Evolutionary conservation across 176 grass and related monocot genomes (phyloP), one percentile per base, ranked within the genome.

Genomic region (Aegilops tauschii): DNA sequence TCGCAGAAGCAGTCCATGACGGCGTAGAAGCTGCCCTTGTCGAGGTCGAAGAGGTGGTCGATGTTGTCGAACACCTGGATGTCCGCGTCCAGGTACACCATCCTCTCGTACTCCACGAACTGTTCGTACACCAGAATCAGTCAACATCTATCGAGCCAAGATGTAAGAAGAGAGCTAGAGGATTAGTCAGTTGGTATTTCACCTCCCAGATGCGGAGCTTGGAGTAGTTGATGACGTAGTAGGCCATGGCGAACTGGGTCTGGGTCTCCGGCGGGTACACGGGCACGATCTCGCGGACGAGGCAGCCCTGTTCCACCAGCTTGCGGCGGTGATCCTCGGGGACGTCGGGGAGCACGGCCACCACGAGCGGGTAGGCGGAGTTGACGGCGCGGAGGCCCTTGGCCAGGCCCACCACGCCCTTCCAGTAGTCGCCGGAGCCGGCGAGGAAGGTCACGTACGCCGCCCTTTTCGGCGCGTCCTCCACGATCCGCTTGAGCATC

Each of bases 191-290:
- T 35, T 6, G 35, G 35, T 36, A 6, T 6, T 6, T 1, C 6
- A 94, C 90, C 85, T 95, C 91, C 93, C 93, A 95, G 79, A 95
- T 95, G 1, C 93, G 86, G 45, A 95, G 93, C 86, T 95, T 95
- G 64, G 93, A 95, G 88, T 95, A 95, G 84, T 95, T 95, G 80
- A 95, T 87, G 16, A 93, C 94, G 58, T 95, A 95, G 70, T 93
- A 95, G 1, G 94, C 83, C 94, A 93, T 95, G 52, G 94, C 91
- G 71, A 91, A 95, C 68, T 89, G 63, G 2, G 90, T 93, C 65
- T 91, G 78, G 70, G 59, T 93, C 61, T 91, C 81, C 0, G 91
- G 91, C 12, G 94, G 94, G 76, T 91, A 87, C 28, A 95, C 89
- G 0, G 94, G 94, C 61, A 81, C 35, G 71, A 95, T 93, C 84